Percentiles rank a stretch among this genome's conserved stretches.
phyloP scores from a whole-genome alignment of 176 grass and related monocot genomes.

The Zoysia japonica region DNA sequence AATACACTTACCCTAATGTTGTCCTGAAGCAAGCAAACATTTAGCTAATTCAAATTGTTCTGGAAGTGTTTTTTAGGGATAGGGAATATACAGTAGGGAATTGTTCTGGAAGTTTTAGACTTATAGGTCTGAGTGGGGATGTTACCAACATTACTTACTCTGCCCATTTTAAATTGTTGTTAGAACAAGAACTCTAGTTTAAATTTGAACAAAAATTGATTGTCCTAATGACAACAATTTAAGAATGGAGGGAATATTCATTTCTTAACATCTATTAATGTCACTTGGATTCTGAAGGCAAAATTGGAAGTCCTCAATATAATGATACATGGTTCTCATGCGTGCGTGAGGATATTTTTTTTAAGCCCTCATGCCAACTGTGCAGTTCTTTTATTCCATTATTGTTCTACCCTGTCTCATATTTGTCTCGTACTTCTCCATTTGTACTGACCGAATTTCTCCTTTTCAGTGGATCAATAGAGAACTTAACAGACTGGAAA shows the following conservation, averaged over 20 bases:
- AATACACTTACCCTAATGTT: background rate
- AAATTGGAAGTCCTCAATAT: slow-evolving; percentile 3
- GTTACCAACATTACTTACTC: slow-evolving; percentile 13
- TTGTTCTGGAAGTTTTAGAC: background rate
- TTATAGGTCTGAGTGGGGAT: background rate
- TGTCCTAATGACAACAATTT: too few relatives aligned
- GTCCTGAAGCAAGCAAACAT: background rate
- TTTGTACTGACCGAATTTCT: slow-evolving; percentile 3
- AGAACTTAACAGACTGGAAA: slow-evolving; percentile 67
- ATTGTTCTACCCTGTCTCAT: slow-evolving; percentile 9
- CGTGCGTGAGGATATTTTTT: too few relatives aligned
- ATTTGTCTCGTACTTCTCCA: slow-evolving; percentile 5
- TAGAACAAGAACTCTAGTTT: too few relatives aligned
- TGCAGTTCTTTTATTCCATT: background rate
- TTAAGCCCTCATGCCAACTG: background rate
- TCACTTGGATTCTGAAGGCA: slow-evolving; percentile 10
- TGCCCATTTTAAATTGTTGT: too few relatives aligned
- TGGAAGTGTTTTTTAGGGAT: background rate
- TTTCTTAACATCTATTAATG: slow-evolving; percentile 24
- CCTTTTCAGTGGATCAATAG: slow-evolving; percentile 77
- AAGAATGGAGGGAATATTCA: background rate
- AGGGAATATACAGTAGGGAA: too few relatives aligned
- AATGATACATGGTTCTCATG: too few relatives aligned
- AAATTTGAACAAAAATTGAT: too few relatives aligned
- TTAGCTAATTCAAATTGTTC: background rate